Conservation (phyloP, 768 basidiomycete genomes). For the Neoboletus magnificus region DNA sequence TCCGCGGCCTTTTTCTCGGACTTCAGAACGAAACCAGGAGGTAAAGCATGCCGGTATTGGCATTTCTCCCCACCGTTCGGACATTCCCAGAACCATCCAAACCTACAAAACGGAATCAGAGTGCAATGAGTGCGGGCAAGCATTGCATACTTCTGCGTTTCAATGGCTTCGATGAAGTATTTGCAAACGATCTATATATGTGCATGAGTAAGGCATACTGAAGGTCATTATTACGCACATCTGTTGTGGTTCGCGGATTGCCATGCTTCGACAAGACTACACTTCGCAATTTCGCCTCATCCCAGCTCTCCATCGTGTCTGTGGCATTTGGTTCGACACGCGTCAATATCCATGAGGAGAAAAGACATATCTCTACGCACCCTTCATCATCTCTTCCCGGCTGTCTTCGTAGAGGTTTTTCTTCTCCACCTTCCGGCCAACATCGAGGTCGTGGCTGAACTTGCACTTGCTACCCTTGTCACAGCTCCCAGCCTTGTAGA, state of each 20-base stretch:
- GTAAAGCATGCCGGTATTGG: conserved; percentile 93
- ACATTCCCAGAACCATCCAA: conserved; percentile 97
- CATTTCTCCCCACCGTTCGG: conserved; percentile 79
- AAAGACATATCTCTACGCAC: conserved; percentile 38
- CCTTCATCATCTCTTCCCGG: conserved; percentile 74
- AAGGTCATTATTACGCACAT: conserved; percentile 48
- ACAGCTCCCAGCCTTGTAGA: conserved; percentile 88
- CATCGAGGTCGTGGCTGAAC: conserved; percentile 91
- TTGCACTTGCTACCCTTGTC: conserved; percentile 96
- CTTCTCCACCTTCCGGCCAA: conserved; percentile 92
- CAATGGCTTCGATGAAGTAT: conserved; percentile 94
- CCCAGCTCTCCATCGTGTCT: conserved; percentile 99
- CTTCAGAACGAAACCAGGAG: conserved; percentile 93
- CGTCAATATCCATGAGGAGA: not conserved
- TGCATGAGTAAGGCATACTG: conserved; percentile 5
- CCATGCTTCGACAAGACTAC: conserved; percentile 87
- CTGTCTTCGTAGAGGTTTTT: conserved; percentile 90
- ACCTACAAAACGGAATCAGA: conserved; percentile 37
- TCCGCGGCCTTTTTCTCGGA: conserved; percentile 90
- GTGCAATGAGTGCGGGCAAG: not conserved
- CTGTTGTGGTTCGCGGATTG: conserved; percentile 89
- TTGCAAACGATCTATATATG: conserved; percentile 89
- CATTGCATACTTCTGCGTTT: conserved; percentile 64
- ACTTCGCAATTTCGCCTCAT: conserved; percentile 86
- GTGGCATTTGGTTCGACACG: not conserved